phyloP scores from a whole-genome alignment of 2,329 filamentous ascomycete species.

The Fragosphaeria purpurea region DNA sequence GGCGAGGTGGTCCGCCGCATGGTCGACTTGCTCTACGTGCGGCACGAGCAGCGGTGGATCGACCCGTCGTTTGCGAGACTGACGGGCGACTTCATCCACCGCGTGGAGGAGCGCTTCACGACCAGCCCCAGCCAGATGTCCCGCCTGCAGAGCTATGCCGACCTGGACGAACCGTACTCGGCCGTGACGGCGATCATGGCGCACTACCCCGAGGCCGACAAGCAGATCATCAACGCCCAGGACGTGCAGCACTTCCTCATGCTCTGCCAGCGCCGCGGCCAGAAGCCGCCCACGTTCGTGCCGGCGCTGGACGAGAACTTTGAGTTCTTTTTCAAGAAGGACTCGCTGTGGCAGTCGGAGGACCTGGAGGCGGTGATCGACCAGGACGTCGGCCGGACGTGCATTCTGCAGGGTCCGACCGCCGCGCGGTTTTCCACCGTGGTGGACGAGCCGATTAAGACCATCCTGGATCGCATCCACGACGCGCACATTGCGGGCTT shows the following conservation, averaged over 20 bases:
- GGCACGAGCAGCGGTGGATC: conserved; percentile 86
- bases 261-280: conserved; percentile 79
- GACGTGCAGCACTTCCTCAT: conserved; percentile 95
- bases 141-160: conserved; percentile 78
- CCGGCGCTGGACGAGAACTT: conserved; percentile 94
- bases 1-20: conserved; percentile 76
- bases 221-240: conserved; percentile 93
- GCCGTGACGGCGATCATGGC: conserved; percentile 70
- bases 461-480: conserved; percentile 88
- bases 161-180: conserved; percentile 73
- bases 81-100: conserved; percentile 91
- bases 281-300: conserved; percentile 96
- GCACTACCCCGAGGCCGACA: conserved; percentile 75
- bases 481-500: conserved; percentile 74
- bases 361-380: conserved; percentile 91
- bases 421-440: conserved; percentile 82
- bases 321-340: conserved; percentile 99
- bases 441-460: conserved; percentile 87
- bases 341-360: conserved; percentile 98
- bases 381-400: conserved; percentile 92
- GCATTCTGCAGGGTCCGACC: conserved; percentile 91
- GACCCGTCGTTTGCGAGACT: conserved; percentile 73
- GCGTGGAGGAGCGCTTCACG: conserved; percentile 93
- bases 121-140: conserved; percentile 61
- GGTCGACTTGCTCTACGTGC: conserved; percentile 84